Conservation (phyloP, 1,139 yeast species). For the Protomyces macrosporus region DNA sequence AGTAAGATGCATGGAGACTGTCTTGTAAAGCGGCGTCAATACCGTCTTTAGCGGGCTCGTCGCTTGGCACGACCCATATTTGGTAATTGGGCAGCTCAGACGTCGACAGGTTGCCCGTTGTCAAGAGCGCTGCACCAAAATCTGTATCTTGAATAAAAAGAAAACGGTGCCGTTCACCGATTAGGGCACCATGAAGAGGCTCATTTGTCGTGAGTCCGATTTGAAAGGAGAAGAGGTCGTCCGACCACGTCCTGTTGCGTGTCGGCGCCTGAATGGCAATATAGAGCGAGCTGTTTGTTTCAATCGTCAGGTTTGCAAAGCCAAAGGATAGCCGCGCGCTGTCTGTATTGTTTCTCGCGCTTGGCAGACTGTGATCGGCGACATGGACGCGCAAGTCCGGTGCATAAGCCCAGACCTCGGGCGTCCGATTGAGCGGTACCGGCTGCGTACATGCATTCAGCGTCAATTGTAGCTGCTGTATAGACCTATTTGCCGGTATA, state of each 20-base stretch:
- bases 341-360: conserved; percentile 1
- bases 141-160: conserved; percentile 28
- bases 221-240: conserved; percentile 6
- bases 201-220: conserved; percentile 7
- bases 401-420: background rate
- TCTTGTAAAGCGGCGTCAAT: conserved; percentile 7
- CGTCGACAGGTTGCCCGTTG: conserved; percentile 25
- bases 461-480: conserved; percentile 1
- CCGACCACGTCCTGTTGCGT: conserved; percentile 8
- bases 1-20: conserved; percentile 19
- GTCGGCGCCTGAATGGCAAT: conserved; percentile 10
- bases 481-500: conserved; percentile 1
- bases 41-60: background rate
- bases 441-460: conserved; percentile 24
- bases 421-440: conserved; percentile 1
- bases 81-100: conserved; percentile 22
- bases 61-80: conserved; percentile 24
- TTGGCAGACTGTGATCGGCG: conserved; percentile 9
- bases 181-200: conserved; percentile 15
- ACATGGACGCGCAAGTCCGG: conserved; percentile 2
- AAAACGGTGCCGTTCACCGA: conserved; percentile 16
- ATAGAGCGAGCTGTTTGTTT: background rate
- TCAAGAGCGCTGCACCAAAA: conserved; percentile 26
- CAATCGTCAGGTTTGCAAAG: conserved; percentile 17
- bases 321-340: conserved; percentile 1